phyloP scores from a whole-genome alignment of 2,329 filamentous ascomycete genomes.

The Ilyonectria mors-panacis region DNA sequence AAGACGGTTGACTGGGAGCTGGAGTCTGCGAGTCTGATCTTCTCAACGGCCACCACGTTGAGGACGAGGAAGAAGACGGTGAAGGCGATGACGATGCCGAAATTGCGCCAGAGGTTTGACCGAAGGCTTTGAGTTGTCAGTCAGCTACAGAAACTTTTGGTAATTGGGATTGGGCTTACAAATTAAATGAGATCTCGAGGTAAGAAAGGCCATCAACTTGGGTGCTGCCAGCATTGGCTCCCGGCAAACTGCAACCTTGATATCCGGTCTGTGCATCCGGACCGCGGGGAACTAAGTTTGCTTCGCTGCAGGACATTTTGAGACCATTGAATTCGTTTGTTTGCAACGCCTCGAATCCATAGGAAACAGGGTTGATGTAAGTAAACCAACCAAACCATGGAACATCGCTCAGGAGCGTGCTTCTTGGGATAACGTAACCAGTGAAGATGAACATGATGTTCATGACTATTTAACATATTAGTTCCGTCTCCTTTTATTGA shows the following conservation, averaged over 20 bases:
- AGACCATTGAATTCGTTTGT: slow-evolving; percentile 69
- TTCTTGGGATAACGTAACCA: slow-evolving; percentile 72
- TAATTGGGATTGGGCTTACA: not conserved
- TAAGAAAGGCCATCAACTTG: slow-evolving; percentile 53
- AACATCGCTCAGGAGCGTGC: slow-evolving; percentile 65
- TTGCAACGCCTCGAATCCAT: slow-evolving; percentile 73
- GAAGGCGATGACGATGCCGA: slow-evolving; percentile 27
- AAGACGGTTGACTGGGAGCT: slow-evolving; percentile 19
- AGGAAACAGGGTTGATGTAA: slow-evolving; percentile 74
- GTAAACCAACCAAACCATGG: slow-evolving; percentile 81
- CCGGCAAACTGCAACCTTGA: slow-evolving; percentile 69
- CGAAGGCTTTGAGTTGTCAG: slow-evolving; percentile 12
- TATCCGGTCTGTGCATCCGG: slow-evolving; percentile 56
- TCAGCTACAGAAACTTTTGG: not conserved
- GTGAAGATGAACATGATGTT: slow-evolving; percentile 76
- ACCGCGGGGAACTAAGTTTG: slow-evolving; percentile 62
- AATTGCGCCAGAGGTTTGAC: slow-evolving; percentile 32
- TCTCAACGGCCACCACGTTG: slow-evolving; percentile 23
- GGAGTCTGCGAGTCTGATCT: slow-evolving; percentile 9
- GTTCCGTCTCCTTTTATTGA: not conserved
- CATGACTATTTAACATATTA: slow-evolving; percentile 56
- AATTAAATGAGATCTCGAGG: slow-evolving; percentile 21
- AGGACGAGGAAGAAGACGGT: slow-evolving; percentile 21
- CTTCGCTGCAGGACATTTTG: slow-evolving; percentile 62
- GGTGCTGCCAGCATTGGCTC: slow-evolving; percentile 62